phyloP scores from a whole-genome alignment of 2,329 filamentous ascomycete species.

The Fusarium tuaranense region DNA sequence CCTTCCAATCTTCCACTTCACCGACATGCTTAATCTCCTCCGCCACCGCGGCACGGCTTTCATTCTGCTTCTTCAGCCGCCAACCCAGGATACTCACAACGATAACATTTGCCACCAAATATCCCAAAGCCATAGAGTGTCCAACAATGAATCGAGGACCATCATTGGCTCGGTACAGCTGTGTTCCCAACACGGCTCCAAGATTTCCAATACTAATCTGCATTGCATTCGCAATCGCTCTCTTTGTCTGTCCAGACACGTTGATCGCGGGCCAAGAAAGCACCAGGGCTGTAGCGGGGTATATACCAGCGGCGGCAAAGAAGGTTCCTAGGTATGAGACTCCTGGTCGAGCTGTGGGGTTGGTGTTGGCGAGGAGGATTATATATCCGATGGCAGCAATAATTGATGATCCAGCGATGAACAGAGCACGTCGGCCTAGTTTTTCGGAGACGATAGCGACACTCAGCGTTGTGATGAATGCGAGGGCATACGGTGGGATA shows the following conservation, averaged over 20 bases:
- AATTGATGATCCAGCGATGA: conserved; percentile 68
- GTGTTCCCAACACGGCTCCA: conserved; percentile 76
- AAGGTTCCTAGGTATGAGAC: conserved; percentile 72
- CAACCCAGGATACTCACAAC: conserved; percentile 66
- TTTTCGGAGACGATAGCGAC: conserved; percentile 72
- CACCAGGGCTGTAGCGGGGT: conserved; percentile 71
- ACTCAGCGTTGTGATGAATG: conserved; percentile 68
- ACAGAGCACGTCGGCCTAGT: conserved; percentile 67
- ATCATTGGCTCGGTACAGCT: conserved; percentile 71
- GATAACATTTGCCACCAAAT: conserved; percentile 68
- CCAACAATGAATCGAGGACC: conserved; percentile 74
- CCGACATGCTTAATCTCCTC: conserved; percentile 62
- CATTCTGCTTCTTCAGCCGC: conserved; percentile 69
- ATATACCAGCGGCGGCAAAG: conserved; percentile 75
- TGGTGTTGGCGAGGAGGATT: conserved; percentile 65
- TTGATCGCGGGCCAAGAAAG: conserved; percentile 80
- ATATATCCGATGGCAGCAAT: conserved; percentile 73
- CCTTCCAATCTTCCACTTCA: conserved; percentile 65
- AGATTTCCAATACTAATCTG: conserved; percentile 79
- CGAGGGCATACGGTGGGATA: conserved; percentile 73
- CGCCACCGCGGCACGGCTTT: conserved; percentile 56
- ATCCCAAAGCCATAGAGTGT: conserved; percentile 74
- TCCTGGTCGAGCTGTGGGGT: conserved; percentile 61
- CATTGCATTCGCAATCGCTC: conserved; percentile 76
- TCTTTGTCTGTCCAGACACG: conserved; percentile 77